Evolutionary conservation across 805 yeast species (phyloP).

Genomic region (Cyberlindnera samutprakarnensis): DNA sequence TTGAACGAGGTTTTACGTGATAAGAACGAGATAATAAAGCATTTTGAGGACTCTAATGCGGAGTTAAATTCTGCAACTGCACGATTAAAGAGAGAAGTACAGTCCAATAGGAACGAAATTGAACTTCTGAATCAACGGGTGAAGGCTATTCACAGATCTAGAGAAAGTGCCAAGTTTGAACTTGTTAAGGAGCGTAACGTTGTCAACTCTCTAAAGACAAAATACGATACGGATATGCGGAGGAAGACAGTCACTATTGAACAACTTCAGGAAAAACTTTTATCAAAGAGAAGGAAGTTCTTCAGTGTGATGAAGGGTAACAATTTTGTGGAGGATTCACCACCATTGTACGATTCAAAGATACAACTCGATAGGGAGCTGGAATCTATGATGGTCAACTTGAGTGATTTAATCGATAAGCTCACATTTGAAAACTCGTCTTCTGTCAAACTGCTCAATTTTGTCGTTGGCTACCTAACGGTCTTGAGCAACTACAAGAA

Average conservation of each 20-base stretch:
- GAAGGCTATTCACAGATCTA: neutral
- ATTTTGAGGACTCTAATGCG: constrained; percentile 4
- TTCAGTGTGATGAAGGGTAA: constrained; percentile 4
- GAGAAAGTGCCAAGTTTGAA: neutral
- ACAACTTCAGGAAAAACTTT: constrained; percentile 13
- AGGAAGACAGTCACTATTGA: constrained; percentile 10
- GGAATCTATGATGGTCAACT: constrained; percentile 12
- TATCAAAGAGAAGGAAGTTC: constrained; percentile 7
- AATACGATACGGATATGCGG: constrained; percentile 17
- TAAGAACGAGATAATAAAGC: constrained; percentile 9
- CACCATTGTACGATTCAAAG: neutral
- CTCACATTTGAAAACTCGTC: constrained; percentile 9
- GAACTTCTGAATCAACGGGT: constrained; percentile 1
- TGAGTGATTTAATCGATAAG: constrained; percentile 13
- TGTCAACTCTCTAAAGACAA: constrained; percentile 9
- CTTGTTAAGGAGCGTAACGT: constrained; percentile 4
- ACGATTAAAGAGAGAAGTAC: neutral
- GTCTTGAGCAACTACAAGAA: constrained; percentile 3
- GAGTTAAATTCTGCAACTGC: constrained; percentile 3
- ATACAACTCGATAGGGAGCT: constrained; percentile 15
- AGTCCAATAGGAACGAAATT: constrained; percentile 2
- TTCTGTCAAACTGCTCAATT: constrained; percentile 6
- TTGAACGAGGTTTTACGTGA: constrained; percentile 7
- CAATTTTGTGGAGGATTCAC: constrained; percentile 1
- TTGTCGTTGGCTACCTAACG: constrained; percentile 4